Percentiles rank a stretch among this genome's conserved stretches.
These are phyloP conservation scores for Panaeolus cyanescens DNA, from an alignment of 768 basidiomycete species.

Conservation along the genomic window DNA sequence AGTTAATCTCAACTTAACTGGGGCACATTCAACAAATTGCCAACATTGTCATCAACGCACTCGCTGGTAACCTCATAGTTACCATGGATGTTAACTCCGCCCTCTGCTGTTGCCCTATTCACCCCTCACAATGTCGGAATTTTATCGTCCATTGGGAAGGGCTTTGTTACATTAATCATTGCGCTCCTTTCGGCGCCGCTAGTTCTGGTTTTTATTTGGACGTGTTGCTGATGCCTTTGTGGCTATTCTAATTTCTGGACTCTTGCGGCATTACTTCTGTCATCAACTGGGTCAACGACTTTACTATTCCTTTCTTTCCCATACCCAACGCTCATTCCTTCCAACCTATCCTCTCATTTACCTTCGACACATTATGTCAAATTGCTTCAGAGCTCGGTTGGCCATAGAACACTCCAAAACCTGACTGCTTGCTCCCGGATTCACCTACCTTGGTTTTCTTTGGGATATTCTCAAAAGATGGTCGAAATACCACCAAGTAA, in stretches of 20 bases:
- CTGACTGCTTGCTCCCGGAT: conserved; percentile 21
- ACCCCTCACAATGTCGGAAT: conserved; percentile 24
- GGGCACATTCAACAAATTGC: conserved; percentile 18
- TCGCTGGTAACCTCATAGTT: conserved; percentile 32
- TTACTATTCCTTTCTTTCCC: conserved; percentile 28
- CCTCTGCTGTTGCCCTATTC: conserved; percentile 32
- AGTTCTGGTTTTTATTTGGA: conserved; percentile 31
- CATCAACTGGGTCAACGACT: conserved; percentile 39
- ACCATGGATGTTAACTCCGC: conserved; percentile 40
- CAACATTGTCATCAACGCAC: conserved; percentile 20
- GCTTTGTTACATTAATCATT: conserved; percentile 27
- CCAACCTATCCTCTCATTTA: conserved; percentile 13
- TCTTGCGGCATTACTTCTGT: conserved; percentile 17
- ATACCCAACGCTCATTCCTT: neutral
- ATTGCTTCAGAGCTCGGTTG: conserved; percentile 27
- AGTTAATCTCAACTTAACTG: conserved; percentile 27
- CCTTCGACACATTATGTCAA: conserved; percentile 21
- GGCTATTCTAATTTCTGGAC: conserved; percentile 18
- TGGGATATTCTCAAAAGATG: conserved; percentile 32
- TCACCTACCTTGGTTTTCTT: conserved; percentile 38
- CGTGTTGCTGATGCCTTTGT: conserved; percentile 30
- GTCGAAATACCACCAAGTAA: conserved; percentile 33
- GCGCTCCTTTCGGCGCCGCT: conserved; percentile 25
- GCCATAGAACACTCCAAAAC: conserved; percentile 36
- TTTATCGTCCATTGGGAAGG: conserved; percentile 23